Evolutionary conservation across 1,139 yeast species (phyloP).

Genomic region (Pichia sp.): DNA sequence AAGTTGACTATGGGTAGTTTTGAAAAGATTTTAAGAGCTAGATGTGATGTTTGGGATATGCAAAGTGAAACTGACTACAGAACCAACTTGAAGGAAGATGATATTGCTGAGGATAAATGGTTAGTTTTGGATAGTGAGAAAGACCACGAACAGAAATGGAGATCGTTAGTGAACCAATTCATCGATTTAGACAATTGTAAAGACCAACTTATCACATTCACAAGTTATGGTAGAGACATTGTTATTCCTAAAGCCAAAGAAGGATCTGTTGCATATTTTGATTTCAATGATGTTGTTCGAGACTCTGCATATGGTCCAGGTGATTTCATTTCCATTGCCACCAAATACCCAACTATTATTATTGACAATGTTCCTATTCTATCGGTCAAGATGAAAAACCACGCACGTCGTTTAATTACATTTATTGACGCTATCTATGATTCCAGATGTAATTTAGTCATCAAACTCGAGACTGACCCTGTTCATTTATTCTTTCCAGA

Average conservation of each 20-base stretch:
- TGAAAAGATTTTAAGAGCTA: constrained; percentile 53
- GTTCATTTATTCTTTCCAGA: constrained; percentile 63
- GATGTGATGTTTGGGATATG: constrained; percentile 68
- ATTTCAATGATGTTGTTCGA: constrained; percentile 55
- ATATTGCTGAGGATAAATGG: constrained; percentile 27
- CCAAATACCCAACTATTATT: constrained; percentile 54
- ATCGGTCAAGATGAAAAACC: constrained; percentile 59
- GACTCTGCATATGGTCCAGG: constrained; percentile 57
- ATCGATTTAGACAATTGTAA: constrained; percentile 25
- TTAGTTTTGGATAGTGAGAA: constrained; percentile 35
- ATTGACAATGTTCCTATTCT: constrained; percentile 63
- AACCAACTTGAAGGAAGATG: constrained; percentile 36
- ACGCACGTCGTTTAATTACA: constrained; percentile 66
- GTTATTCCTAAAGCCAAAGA: constrained; percentile 39
- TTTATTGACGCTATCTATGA: constrained; percentile 69
- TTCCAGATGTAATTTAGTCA: constrained; percentile 55
- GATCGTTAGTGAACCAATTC: constrained; percentile 26
- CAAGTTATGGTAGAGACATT: constrained; percentile 56
- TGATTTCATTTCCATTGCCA: constrained; percentile 67
- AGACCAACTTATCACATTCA: constrained; percentile 34
- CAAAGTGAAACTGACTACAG: constrained; percentile 57
- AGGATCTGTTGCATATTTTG: constrained; percentile 45
- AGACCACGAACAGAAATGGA: constrained; percentile 40
- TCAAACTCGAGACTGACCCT: constrained; percentile 49
- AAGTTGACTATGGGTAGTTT: constrained; percentile 57